Base-by-base conservation (phyloP, 2,329 filamentous ascomycete genomes). In the Cadophora sp. region DNA sequence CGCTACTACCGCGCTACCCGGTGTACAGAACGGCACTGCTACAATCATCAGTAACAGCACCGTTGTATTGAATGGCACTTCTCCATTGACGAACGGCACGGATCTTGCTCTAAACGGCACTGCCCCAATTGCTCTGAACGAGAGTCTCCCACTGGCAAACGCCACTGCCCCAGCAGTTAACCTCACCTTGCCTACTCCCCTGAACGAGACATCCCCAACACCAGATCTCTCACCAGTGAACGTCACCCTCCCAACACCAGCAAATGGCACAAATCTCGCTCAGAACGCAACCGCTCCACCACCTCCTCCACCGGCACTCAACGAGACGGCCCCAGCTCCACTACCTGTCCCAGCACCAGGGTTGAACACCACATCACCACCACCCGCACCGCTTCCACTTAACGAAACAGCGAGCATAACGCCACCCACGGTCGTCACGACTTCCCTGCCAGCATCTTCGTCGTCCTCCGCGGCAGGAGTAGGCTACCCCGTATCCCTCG, bases 21-120 rank as follows among this genome's bases (percentile, higher is more conserved):
- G 64, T 22, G 34, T 70, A 3, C 26, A n/a, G 14, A 67, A 71
- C 34, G 68, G 68, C 11, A 70, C 64, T 6, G 68, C 67, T 24
- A 64, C 67, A 26, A 40, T 71, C 14, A 65, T 71, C 16, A 62
- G 51, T 9, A 71, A 71, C 37, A 69, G 51, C 1, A 71, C 69
- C 4, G 61, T 69, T 1, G n/a, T 62, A 4, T 24, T 64, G n/a
- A 68, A 63, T 56, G 64, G 37, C 1, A 68, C 40, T 43, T 9
- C 46, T 5, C 64, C 53, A 37, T 14, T 53, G 2, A n/a, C 50
- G 12, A 68, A 63, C 60, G 60, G 50, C 14, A 64, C 66, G 37
- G 26, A n/a, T 11, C 46, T 31, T 16, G 3, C 48, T 22, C 7
- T 31, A 5, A 56, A 63, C 12, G 50, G 26, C 2, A 56, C 51